Percentiles rank a stretch among this genome's conserved stretches.
Evolutionary conservation across 2,329 filamentous ascomycete species (phyloP).

Genomic region (Fusarium annulatum): DNA sequence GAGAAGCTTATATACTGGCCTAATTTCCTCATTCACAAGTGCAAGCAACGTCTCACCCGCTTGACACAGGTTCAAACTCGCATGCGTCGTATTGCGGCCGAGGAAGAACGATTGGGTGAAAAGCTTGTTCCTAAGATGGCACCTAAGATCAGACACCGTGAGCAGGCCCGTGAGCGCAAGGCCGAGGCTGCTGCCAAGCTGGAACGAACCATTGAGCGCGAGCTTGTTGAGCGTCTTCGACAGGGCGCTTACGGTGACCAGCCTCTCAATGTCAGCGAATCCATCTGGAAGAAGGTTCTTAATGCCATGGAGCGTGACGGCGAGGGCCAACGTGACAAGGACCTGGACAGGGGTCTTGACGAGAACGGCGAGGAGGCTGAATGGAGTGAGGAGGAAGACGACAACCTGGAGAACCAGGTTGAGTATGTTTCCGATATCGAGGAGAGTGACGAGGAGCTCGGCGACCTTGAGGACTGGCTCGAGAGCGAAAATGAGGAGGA

Average conservation of each 20-base stretch:
- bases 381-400: slow-evolving; percentile 74
- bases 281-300: slow-evolving; percentile 97
- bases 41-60: slow-evolving; percentile 93
- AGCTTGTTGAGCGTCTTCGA: slow-evolving; percentile 89
- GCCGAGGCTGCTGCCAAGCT: slow-evolving; percentile 89
- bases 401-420: slow-evolving; percentile 81
- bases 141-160: slow-evolving; percentile 84
- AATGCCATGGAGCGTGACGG: slow-evolving; percentile 88
- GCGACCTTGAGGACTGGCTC: slow-evolving; percentile 92
- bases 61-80: slow-evolving; percentile 91
- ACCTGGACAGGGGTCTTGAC: slow-evolving; percentile 87
- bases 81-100: slow-evolving; percentile 82
- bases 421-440: slow-evolving; percentile 95
- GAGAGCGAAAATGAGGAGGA: slow-evolving; percentile 74
- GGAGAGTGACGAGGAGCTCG: slow-evolving; percentile 82
- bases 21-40: slow-evolving; percentile 92
- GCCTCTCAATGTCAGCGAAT: slow-evolving; percentile 93
- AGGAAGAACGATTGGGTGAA: slow-evolving; percentile 91
- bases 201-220: slow-evolving; percentile 93
- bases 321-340: slow-evolving; percentile 83
- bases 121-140: slow-evolving; percentile 88
- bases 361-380: slow-evolving; percentile 78
- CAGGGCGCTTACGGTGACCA: slow-evolving; percentile 95
- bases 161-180: slow-evolving; percentile 80
- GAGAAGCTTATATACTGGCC: slow-evolving; percentile 83